These are phyloP conservation scores for Leptographium wingfieldii DNA, from an alignment of 2,329 filamentous ascomycete genomes.

Conservation along the genomic window DNA sequence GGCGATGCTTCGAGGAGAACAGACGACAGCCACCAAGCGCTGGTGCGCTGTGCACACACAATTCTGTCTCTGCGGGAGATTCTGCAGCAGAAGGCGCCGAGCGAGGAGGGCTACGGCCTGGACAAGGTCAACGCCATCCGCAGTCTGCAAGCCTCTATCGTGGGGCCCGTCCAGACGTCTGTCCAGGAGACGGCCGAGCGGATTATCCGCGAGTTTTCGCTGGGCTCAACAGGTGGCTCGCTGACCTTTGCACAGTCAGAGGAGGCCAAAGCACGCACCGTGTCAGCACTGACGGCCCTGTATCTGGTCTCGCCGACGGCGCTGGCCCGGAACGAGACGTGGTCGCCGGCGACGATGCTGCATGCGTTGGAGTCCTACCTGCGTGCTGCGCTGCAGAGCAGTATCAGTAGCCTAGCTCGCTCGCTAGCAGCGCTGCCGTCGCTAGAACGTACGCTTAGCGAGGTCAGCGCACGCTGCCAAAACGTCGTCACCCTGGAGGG, in stretches of 20 bases:
- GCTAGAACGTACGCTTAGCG: slow-evolving; percentile 67
- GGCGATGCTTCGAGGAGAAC: slow-evolving; percentile 40
- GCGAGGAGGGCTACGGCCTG: slow-evolving; percentile 67
- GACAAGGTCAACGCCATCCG: slow-evolving; percentile 60
- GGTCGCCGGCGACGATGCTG: slow-evolving; percentile 59
- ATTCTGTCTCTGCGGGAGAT: slow-evolving; percentile 65
- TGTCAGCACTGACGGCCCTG: slow-evolving; percentile 62
- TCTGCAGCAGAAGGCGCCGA: slow-evolving; percentile 51
- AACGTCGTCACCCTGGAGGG: slow-evolving; percentile 81
- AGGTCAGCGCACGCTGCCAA: slow-evolving; percentile 75
- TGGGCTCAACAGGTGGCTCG: slow-evolving; percentile 33
- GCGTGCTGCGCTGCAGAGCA: slow-evolving; percentile 66
- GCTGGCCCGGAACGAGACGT: slow-evolving; percentile 37
- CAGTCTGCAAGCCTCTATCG: slow-evolving; percentile 52
- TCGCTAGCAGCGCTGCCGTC: slow-evolving; percentile 69
- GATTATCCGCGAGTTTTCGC: slow-evolving; percentile 70
- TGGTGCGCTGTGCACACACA: slow-evolving; percentile 73
- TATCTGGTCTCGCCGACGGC: slow-evolving; percentile 67
- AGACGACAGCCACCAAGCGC: slow-evolving; percentile 61
- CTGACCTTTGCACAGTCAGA: slow-evolving; percentile 54
- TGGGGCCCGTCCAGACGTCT: slow-evolving; percentile 59
- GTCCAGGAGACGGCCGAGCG: slow-evolving; percentile 66
- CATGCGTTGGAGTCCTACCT: slow-evolving; percentile 71
- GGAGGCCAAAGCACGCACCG: slow-evolving; percentile 62
- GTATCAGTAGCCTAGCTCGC: slow-evolving; percentile 59